phyloP scores from a whole-genome alignment of 192 early-diverging fungal genomes.

The Pilaira anomala region DNA sequence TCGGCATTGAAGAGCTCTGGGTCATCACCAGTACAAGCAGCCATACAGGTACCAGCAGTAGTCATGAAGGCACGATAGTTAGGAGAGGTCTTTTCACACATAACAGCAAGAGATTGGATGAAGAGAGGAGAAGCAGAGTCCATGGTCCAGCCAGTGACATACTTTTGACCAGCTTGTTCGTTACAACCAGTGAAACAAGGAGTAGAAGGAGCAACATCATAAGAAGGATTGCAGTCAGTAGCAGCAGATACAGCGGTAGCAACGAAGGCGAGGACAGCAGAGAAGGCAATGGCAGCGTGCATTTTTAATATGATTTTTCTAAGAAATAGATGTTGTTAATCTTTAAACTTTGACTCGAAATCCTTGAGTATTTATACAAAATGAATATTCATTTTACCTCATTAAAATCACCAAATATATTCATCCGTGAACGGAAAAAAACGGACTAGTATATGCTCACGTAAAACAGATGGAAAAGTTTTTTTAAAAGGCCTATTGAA shows the following conservation, averaged over 20 bases:
- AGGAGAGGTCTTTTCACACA: slow-evolving; percentile 24
- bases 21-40: slow-evolving; percentile 18
- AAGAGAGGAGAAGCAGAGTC: slow-evolving; percentile 28
- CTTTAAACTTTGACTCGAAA: too few species aligned
- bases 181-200: slow-evolving; percentile 6
- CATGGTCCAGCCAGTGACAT: slow-evolving; percentile 12
- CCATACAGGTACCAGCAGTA: slow-evolving; percentile 25
- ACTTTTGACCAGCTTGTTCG: slow-evolving; percentile 21
- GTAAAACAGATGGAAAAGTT: too few species aligned
- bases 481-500: too few species aligned
- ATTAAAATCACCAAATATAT: too few species aligned
- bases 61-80: slow-evolving; percentile 24
- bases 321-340: too few species aligned
- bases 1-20: slow-evolving; percentile 17
- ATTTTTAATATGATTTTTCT: too few species aligned
- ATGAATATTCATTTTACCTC: too few species aligned
- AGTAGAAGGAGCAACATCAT: slow-evolving; percentile 1
- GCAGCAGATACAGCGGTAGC: background rate
- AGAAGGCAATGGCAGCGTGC: background rate
- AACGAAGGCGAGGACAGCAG: background rate
- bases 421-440: too few species aligned
- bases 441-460: too few species aligned
- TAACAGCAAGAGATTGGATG: slow-evolving; percentile 22
- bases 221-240: slow-evolving; percentile 6
- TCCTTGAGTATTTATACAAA: too few species aligned